These are phyloP conservation scores for Amylocarpus encephaloides DNA, from an alignment of 2,329 filamentous ascomycete genomes.

Conservation along the genomic window DNA sequence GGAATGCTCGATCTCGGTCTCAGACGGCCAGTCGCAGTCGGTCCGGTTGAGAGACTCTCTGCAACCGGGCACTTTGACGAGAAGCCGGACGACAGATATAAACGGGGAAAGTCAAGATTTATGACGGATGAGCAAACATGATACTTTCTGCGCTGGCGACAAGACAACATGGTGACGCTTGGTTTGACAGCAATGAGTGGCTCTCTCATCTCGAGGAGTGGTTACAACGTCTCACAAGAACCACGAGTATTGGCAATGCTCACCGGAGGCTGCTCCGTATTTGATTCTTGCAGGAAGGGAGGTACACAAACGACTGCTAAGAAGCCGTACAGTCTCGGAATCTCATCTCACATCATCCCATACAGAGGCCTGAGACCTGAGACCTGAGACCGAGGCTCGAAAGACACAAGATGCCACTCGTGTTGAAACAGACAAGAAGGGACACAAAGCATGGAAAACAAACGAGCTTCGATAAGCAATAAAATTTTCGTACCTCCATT, in stretches of 20 bases:
- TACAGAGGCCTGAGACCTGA: background rate
- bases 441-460: too few species aligned
- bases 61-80: background rate
- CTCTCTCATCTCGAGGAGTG: conserved; percentile 5
- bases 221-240: conserved; percentile 18
- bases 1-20: conserved; percentile 13
- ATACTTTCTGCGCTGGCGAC: conserved; percentile 11
- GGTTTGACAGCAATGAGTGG: conserved; percentile 18
- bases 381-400: too few species aligned
- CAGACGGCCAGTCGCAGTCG: conserved; percentile 14
- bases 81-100: background rate
- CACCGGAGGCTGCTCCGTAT: background rate
- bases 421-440: too few species aligned
- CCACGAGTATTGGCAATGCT: conserved; percentile 4
- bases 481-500: too few species aligned
- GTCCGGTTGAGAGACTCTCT: background rate
- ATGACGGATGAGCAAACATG: conserved; percentile 7
- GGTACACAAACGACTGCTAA: background rate
- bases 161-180: conserved; percentile 19
- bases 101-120: background rate
- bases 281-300: background rate
- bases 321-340: too few species aligned
- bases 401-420: too few species aligned
- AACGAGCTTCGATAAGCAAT: too few species aligned
- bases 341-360: background rate